phyloP scores from a whole-genome alignment of 208 protist species.

The Leptomonas pyrrhocoris region DNA sequence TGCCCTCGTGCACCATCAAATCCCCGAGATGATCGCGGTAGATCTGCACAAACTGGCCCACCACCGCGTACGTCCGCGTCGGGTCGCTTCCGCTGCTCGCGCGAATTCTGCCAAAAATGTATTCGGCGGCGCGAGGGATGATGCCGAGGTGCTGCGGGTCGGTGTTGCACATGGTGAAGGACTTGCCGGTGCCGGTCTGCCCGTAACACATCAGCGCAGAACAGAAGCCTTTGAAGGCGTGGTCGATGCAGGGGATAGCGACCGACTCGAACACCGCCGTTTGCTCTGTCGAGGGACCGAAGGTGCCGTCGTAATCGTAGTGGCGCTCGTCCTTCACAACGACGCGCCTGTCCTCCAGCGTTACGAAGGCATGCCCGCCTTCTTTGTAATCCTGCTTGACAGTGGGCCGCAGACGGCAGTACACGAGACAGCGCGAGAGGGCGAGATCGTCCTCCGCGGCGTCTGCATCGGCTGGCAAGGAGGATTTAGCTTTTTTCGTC shows the following conservation, averaged over 20 bases:
- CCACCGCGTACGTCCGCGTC: slow-evolving; percentile 50
- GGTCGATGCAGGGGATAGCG: slow-evolving; percentile 77
- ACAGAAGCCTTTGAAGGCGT: slow-evolving; percentile 89
- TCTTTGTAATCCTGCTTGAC: slow-evolving; percentile 78
- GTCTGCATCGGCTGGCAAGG: neutral
- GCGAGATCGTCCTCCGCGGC: slow-evolving; percentile 9
- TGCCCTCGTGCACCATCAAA: slow-evolving; percentile 72
- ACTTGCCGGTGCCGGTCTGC: slow-evolving; percentile 92
- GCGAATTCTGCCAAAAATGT: slow-evolving; percentile 75
- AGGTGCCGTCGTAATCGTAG: slow-evolving; percentile 89
- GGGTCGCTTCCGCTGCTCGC: slow-evolving; percentile 21
- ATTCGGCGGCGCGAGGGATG: slow-evolving; percentile 79
- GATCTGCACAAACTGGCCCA: slow-evolving; percentile 89
- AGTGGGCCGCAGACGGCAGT: slow-evolving; percentile 73
- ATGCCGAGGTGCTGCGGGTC: slow-evolving; percentile 79
- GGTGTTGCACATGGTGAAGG: slow-evolving; percentile 92
- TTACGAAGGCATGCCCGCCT: slow-evolving; percentile 59
- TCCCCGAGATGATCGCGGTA: slow-evolving; percentile 89
- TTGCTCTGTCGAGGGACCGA: slow-evolving; percentile 70
- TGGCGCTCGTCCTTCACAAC: slow-evolving; percentile 80
- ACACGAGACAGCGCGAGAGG: slow-evolving; percentile 79
- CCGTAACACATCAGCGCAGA: slow-evolving; percentile 93
- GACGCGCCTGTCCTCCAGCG: slow-evolving; percentile 56
- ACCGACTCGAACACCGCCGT: slow-evolving; percentile 80
- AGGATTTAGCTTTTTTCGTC: neutral